Conservation (phyloP, 768 basidiomycete genomes). For the Mycena haematopus region DNA sequence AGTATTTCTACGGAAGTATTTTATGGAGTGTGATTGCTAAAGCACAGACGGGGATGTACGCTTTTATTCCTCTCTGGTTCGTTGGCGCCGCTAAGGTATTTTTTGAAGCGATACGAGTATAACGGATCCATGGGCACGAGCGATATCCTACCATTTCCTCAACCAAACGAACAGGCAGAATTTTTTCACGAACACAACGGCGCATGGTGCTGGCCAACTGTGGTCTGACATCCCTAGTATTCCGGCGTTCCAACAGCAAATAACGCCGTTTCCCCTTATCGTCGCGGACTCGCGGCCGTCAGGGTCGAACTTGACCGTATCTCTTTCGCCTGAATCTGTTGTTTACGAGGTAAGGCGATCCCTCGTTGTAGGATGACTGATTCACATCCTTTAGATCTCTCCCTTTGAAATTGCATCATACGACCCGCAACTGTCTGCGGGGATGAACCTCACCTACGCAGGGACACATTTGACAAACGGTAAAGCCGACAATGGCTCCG, state of each 20-base stretch:
- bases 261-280: conserved; percentile 73
- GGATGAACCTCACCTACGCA: conserved; percentile 63
- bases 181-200: conserved; percentile 63
- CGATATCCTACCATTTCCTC: conserved; percentile 76
- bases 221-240: conserved; percentile 64
- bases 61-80: conserved; percentile 17
- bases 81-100: background rate
- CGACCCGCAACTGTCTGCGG: conserved; percentile 76
- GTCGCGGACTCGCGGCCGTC: conserved; percentile 60
- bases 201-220: conserved; percentile 76
- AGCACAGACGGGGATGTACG: conserved; percentile 59
- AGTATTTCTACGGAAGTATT: conserved; percentile 59
- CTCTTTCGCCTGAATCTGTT: conserved; percentile 46
- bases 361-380: background rate
- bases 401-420: conserved; percentile 77
- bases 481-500: conserved; percentile 53
- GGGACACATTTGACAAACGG: conserved; percentile 73
- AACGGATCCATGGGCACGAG: conserved; percentile 68
- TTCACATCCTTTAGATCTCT: conserved; percentile 48
- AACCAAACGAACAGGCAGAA: conserved; percentile 65
- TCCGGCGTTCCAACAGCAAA: conserved; percentile 54
- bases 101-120: conserved; percentile 63
- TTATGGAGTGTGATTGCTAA: conserved; percentile 63
- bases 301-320: conserved; percentile 49
- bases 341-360: conserved; percentile 60